These are phyloP conservation scores for Peronospora farinosa DNA, from an alignment of 352 stramenopile species.

Conservation along the genomic window DNA sequence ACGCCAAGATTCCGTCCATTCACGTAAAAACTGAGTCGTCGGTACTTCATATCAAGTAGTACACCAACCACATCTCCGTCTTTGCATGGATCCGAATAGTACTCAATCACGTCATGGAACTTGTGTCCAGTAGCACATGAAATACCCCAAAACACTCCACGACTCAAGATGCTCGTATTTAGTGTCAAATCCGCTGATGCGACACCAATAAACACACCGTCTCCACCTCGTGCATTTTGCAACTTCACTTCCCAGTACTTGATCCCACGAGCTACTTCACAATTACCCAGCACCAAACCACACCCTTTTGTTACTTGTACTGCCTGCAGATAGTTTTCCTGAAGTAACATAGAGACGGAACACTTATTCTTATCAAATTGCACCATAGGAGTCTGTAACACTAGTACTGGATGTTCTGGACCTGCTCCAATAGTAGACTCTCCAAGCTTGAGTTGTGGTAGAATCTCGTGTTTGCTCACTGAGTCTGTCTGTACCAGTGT, in stretches of 20 bases:
- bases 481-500: constrained; percentile 72
- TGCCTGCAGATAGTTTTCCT: constrained; percentile 44
- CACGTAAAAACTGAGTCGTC: constrained; percentile 69
- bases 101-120: constrained; percentile 63
- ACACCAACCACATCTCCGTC: constrained; percentile 71
- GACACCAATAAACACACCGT: constrained; percentile 72
- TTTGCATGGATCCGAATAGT: constrained; percentile 63
- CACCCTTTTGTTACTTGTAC: constrained; percentile 61
- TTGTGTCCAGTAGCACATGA: constrained; percentile 75
- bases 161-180: constrained; percentile 52
- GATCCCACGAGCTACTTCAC: constrained; percentile 47
- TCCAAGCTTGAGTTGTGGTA: constrained; percentile 43
- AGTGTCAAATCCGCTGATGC: constrained; percentile 44
- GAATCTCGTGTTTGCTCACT: constrained; percentile 64
- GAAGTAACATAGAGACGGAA: constrained; percentile 44
- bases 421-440: constrained; percentile 62
- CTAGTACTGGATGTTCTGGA: constrained; percentile 59
- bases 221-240: constrained; percentile 37
- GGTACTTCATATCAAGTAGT: constrained; percentile 71
- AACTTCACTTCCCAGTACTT: constrained; percentile 84
- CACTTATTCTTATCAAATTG: constrained; percentile 63
- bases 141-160: constrained; percentile 67
- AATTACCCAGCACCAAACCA: constrained; percentile 56
- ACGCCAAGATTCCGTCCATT: constrained; percentile 72
- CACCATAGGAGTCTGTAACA: constrained; percentile 56